phyloP scores from a whole-genome alignment of 495 filamentous ascomycete genomes.

The Penicillium soppii region DNA sequence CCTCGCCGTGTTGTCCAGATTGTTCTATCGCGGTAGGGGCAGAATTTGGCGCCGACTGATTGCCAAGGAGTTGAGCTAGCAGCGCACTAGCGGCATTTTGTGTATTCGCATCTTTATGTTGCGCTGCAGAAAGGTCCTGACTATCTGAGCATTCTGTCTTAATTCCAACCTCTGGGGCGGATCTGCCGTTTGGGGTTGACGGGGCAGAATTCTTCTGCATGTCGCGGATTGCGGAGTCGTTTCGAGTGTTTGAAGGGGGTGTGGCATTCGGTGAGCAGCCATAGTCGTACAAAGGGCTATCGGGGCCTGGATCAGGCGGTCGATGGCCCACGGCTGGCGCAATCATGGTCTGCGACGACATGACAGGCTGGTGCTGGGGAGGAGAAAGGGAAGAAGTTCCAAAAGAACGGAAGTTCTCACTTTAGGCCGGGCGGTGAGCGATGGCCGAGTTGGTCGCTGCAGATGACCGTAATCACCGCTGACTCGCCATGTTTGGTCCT shows the following conservation, averaged over 20 bases:
- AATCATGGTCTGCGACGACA: slow-evolving; percentile 60
- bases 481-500: slow-evolving; percentile 7
- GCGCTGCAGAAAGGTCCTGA: slow-evolving; percentile 13
- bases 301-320: slow-evolving; percentile 46
- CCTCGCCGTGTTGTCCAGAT: slow-evolving; percentile 10
- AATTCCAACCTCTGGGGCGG: slow-evolving; percentile 32
- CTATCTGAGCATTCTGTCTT: slow-evolving; percentile 33
- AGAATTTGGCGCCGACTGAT: slow-evolving; percentile 28
- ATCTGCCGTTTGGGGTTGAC: slow-evolving; percentile 34
- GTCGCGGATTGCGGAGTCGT: slow-evolving; percentile 47
- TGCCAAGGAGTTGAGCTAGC: slow-evolving; percentile 44
- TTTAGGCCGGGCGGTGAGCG: slow-evolving; percentile 34
- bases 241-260: slow-evolving; percentile 36
- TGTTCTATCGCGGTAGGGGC: slow-evolving; percentile 13
- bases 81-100: slow-evolving; percentile 47
- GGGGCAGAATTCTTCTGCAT: slow-evolving; percentile 46
- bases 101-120: slow-evolving; percentile 21
- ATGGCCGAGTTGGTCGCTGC: slow-evolving; percentile 26
- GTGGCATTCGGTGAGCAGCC: slow-evolving; percentile 33
- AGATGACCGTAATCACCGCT: slow-evolving; percentile 19
- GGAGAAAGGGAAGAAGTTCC: slow-evolving; percentile 25
- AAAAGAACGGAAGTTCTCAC: slow-evolving; percentile 33
- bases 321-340: slow-evolving; percentile 54
- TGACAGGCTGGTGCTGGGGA: slow-evolving; percentile 37
- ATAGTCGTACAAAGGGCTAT: slow-evolving; percentile 45